Evolutionary conservation across 1,284 basidiomycete genomes (phyloP), one percentile per base, ranked within the genome.

Genomic region (Kwoniella shivajii): DNA sequence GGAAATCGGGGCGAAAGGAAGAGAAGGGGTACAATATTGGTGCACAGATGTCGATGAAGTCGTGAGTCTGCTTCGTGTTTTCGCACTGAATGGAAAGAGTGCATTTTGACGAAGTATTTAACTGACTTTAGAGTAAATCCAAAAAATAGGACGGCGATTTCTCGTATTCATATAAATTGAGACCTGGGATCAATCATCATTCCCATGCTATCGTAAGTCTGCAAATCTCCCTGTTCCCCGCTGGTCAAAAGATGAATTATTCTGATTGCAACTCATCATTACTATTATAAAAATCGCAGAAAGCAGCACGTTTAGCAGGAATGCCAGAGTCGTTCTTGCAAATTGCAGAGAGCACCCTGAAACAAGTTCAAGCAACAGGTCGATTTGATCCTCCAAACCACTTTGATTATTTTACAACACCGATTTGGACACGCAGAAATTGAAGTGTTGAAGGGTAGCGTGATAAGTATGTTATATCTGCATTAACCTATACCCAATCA

Each of bases 21-120:
- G 64, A 74, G 63, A 77, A 4, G 82, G 82, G 7, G 84, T 96
- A 24, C 82, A 83, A 2, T 98, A 96, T 78, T 93, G 85, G 79
- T 95, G 91, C 71, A 97, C 91, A 0, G 88, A 90, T 69, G 84
- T 97, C 0, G 84, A 88, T 54, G 88, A 92, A 68, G 82, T 83
- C 69, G 89, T 88, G 70, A 73, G 85, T 74, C 1, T 6, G 34
- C n/a, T n/a, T n/a, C n/a, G n/a, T n/a, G n/a, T n/a, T n/a, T n/a
- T n/a, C n/a, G n/a, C n/a, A 41, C 38, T 41, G 7, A 18, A 6
- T 6, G 38, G 22, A 41, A 14, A 22, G 6, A 2, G 7, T 41
- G n/a, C n/a, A n/a, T n/a, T n/a, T n/a, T n/a, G n/a, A n/a, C n/a
- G n/a, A n/a, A n/a, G n/a, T n/a, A n/a, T n/a, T n/a, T n/a, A n/a